phyloP scores from a whole-genome alignment of 208 protist species.

The Wallacemonas sp. region DNA sequence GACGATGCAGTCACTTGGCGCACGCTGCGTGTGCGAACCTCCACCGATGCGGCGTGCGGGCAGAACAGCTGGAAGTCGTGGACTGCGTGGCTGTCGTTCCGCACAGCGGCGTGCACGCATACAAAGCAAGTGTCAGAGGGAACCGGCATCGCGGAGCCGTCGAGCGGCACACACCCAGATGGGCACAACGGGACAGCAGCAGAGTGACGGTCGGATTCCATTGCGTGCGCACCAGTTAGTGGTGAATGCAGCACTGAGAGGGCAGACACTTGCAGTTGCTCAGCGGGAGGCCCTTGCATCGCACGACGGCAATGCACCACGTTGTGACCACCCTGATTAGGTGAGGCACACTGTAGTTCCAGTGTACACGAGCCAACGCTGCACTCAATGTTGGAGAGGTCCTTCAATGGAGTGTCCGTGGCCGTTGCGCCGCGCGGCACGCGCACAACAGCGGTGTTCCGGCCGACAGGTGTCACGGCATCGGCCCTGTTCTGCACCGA shows the following conservation, averaged over 20 bases:
- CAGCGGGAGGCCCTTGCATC: slow-evolving; percentile 1
- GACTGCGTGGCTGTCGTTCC: not conserved
- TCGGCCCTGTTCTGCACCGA: not conserved
- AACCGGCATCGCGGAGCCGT: not conserved
- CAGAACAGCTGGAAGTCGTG: slow-evolving; percentile 6
- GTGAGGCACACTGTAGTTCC: not conserved
- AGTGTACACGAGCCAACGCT: not conserved
- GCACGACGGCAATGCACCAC: not conserved
- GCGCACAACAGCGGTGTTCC: slow-evolving; percentile 13
- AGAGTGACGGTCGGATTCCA: no score
- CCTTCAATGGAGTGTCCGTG: not conserved
- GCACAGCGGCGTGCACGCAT: slow-evolving; percentile 2
- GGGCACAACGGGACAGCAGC: no score
- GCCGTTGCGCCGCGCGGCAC: slow-evolving; percentile 10
- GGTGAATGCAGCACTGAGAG: no score
- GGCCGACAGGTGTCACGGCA: not conserved
- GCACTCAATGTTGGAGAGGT: not conserved
- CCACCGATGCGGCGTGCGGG: slow-evolving; percentile 15
- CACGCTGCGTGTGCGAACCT: slow-evolving; percentile 14
- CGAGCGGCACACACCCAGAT: not conserved
- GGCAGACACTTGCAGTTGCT: not conserved
- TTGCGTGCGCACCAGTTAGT: no score
- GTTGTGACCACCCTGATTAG: not conserved
- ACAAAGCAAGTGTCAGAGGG: not conserved
- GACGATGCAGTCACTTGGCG: slow-evolving; percentile 15